A percentile compares a stretch with the other conserved stretches of the same genome.
Conservation (phyloP, 768 basidiomycete species). For the Daedaleopsis nitida region DNA sequence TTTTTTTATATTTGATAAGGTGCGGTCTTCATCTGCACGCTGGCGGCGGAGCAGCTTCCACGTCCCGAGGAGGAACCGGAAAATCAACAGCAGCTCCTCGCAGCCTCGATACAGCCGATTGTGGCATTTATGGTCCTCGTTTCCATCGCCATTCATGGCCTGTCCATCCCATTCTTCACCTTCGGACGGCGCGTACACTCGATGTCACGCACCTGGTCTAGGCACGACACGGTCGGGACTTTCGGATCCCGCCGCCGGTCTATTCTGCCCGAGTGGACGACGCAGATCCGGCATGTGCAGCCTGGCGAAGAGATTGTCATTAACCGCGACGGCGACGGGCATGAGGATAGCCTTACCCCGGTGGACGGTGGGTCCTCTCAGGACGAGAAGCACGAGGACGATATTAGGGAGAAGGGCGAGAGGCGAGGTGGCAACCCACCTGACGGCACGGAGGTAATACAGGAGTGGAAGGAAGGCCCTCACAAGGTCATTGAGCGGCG, state of each 20-base stretch:
- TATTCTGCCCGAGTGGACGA: constrained; percentile 79
- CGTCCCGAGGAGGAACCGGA: constrained; percentile 45
- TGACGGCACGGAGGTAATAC: constrained; percentile 43
- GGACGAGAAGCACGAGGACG: constrained; percentile 31
- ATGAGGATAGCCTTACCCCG: constrained; percentile 44
- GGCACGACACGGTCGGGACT: constrained; percentile 53
- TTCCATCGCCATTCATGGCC: constrained; percentile 84
- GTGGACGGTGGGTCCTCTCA: constrained; percentile 37
- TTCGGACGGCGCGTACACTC: constrained; percentile 90
- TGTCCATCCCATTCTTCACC: constrained; percentile 94
- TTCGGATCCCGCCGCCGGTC: constrained; percentile 26
- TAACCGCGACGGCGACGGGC: constrained; percentile 67
- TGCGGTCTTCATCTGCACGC: constrained; percentile 90
- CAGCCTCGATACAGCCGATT: constrained; percentile 85
- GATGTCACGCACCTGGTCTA: constrained; percentile 88
- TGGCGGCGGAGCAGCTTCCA: constrained; percentile 67
- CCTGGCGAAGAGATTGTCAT: constrained; percentile 81
- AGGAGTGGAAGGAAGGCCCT: constrained; percentile 75
- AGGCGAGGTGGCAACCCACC: constrained; percentile 38
- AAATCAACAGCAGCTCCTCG: constrained; percentile 64
- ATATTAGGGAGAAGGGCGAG: constrained; percentile 8
- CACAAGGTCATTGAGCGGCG: constrained; percentile 67
- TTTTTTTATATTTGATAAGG: constrained; percentile 43
- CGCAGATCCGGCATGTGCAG: constrained; percentile 68
- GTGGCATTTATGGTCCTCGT: constrained; percentile 93